Conservation (phyloP, 805 yeast species). For the Millerozyma acaciae region DNA sequence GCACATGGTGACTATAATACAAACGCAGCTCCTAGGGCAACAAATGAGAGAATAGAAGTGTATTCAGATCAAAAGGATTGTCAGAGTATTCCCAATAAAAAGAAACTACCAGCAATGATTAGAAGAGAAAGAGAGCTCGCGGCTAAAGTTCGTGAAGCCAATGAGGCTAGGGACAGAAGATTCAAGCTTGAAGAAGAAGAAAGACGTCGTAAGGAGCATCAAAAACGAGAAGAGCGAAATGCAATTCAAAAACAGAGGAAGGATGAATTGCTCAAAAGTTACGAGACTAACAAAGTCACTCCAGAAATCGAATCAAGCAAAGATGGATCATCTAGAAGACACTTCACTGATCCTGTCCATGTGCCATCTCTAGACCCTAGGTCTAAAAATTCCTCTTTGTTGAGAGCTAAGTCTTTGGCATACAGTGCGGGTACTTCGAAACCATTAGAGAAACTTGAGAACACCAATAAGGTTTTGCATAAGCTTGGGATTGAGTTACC, state of each 20-base stretch:
- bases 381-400: constrained; percentile 21
- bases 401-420: constrained; percentile 36
- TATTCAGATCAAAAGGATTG: not conserved
- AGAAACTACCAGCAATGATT: constrained; percentile 5
- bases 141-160: constrained; percentile 15
- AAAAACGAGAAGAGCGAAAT: constrained; percentile 12
- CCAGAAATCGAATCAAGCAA: not conserved
- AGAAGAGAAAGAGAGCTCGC: constrained; percentile 18
- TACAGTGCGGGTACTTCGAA: constrained; percentile 19
- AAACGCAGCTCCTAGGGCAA: not conserved
- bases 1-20: not conserved
- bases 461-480: constrained; percentile 31
- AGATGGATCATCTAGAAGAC: constrained; percentile 21
- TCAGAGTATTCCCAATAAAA: not conserved
- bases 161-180: constrained; percentile 19
- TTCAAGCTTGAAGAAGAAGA: constrained; percentile 14
- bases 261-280: constrained; percentile 19
- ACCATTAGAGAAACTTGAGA: constrained; percentile 16
- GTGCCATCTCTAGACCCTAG: constrained; percentile 37
- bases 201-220: constrained; percentile 7
- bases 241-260: constrained; percentile 9
- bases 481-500: constrained; percentile 33
- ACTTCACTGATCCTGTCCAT: constrained; percentile 23
- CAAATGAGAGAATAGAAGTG: not conserved
- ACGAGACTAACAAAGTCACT: constrained; percentile 23